These are phyloP conservation scores for Moringa oleifera DNA, from an alignment of 345 rosid species.

Conservation along the genomic window DNA sequence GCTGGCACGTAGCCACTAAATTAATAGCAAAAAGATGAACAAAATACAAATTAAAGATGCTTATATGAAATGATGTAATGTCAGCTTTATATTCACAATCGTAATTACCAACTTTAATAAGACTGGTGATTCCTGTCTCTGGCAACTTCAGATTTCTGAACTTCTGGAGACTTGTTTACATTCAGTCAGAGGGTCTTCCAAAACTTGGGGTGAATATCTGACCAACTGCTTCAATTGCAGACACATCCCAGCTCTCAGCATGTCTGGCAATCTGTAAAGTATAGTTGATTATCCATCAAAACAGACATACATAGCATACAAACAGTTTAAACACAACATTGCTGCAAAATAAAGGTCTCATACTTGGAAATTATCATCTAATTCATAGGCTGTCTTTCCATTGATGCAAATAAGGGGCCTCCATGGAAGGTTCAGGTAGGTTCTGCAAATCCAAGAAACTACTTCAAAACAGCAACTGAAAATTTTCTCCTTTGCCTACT, in stretches of 20 bases:
- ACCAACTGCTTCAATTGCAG: constrained; percentile 68
- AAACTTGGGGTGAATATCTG: constrained; percentile 59
- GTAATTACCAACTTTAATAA: too few relatives aligned
- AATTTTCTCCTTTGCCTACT: too few relatives aligned
- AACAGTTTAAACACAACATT: background rate
- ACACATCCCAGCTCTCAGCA: constrained; percentile 75
- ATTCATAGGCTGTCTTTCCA: constrained; percentile 62
- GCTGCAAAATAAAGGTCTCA: constrained; percentile 9
- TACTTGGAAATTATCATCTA: constrained; percentile 47
- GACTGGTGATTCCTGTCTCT: background rate
- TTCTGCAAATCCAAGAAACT: constrained; percentile 36
- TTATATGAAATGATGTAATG: too few relatives aligned
- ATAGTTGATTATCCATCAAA: background rate
- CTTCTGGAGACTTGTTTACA: background rate
- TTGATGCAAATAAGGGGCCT: constrained; percentile 57
- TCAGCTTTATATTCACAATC: background rate
- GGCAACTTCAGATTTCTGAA: constrained; percentile 9
- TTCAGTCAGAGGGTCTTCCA: constrained; percentile 16
- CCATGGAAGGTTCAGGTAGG: constrained; percentile 83
- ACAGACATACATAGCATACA: background rate
- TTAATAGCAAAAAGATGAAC: background rate
- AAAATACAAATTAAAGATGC: too few relatives aligned
- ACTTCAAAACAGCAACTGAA: too few relatives aligned
- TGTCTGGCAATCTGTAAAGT: constrained; percentile 57
- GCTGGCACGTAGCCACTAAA: background rate